Base-by-base conservation (phyloP, 345 rosid genomes). In the Rhodamnia rubescens region DNA sequence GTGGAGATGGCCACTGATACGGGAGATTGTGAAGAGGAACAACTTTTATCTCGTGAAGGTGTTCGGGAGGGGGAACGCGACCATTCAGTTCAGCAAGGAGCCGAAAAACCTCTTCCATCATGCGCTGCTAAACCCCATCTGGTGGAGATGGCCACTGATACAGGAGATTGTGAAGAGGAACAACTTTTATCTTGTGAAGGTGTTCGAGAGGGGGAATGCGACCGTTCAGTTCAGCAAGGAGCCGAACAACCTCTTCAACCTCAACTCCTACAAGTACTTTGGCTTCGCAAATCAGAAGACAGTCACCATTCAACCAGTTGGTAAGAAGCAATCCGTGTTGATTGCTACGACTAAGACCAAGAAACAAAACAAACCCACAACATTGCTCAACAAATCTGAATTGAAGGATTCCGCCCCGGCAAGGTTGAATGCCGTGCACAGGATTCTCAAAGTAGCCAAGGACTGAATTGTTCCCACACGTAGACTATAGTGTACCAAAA, bases 391-490 rank as follows among this genome's bases (percentile, higher is more conserved):
- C 40, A 92, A 90, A 83, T 90, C 90, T 29, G 98, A 96, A 89
- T 85, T 96, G 86, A 94, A 92, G 91, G 92, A 91, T 50, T 95
- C 94, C 32, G 96, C 99, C 53, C 98, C 95, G 81, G 96, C 98
- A 83, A 92, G 98, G 89, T 90, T 96, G 90, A 93, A 95, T 75
- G 96, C 85, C 11, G 95, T 95, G 82, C 90, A 93, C 91, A 91
- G 90, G 88, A 91, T 98, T 87, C 90, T 95, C 42, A 95, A 92
- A 91, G 94, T 94, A 83, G 89, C 97, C 32, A 96, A 93, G 87
- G 7, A 42, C 44, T 42, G 7, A 42, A 42, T 42, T 42, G 44
- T 42, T 42, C 44, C 44, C 3, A 4, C 44, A 42, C 44, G 5
- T 42, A 1, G 44, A 4, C 44, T 42, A 42, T 42, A 42, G 44